Conservation (phyloP, 2,329 filamentous ascomycete species). For the Polychaeton citri region DNA sequence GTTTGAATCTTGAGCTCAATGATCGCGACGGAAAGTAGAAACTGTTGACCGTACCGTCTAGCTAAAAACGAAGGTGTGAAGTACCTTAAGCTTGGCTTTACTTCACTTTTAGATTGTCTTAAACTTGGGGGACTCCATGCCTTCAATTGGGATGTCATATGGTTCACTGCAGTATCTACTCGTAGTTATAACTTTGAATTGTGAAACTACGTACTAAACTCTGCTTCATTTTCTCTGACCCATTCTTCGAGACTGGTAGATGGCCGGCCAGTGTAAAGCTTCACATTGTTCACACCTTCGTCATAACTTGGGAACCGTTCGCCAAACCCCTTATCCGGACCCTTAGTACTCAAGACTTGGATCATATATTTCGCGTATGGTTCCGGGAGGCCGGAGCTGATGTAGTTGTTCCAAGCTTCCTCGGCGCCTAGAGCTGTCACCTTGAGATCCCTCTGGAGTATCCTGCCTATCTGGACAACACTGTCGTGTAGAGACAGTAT, state of each 20-base stretch:
- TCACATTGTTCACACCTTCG: slow-evolving; percentile 17
- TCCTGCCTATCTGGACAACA: slow-evolving; percentile 16
- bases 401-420: slow-evolving; percentile 8
- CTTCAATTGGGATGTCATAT: not conserved
- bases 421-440: slow-evolving; percentile 10
- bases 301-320: slow-evolving; percentile 4
- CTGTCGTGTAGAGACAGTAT: slow-evolving; percentile 19
- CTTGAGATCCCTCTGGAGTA: slow-evolving; percentile 21
- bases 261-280: slow-evolving; percentile 19
- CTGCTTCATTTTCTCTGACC: slow-evolving; percentile 17
- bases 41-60: too few relatives aligned
- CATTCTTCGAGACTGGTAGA: slow-evolving; percentile 22
- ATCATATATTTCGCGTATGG: slow-evolving; percentile 9
- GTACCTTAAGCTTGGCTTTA: slow-evolving; percentile 2
- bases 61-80: slow-evolving; percentile 7
- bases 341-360: slow-evolving; percentile 2
- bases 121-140: not conserved
- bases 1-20: too few relatives aligned
- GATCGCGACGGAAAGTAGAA: too few relatives aligned
- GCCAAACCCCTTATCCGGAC: slow-evolving; percentile 1
- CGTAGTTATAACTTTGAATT: not conserved
- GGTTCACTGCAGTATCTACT: not conserved
- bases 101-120: not conserved
- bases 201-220: slow-evolving; percentile 4
- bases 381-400: slow-evolving; percentile 3